phyloP scores from a whole-genome alignment of 345 rosid genomes.

The Euphorbia peplus region DNA sequence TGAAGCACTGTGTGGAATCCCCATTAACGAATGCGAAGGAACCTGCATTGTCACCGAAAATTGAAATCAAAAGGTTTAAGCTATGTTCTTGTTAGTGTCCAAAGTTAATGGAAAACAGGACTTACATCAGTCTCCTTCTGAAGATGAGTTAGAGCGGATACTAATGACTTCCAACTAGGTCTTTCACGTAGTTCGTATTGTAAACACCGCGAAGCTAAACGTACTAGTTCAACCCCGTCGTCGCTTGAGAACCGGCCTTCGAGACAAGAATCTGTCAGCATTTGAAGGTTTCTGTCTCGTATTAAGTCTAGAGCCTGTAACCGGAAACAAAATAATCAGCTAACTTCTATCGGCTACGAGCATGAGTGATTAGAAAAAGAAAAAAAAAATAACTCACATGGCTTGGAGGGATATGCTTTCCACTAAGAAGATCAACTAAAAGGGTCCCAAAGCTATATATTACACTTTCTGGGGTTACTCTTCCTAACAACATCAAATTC shows the following conservation, averaged over 20 bases:
- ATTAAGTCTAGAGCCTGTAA: slow-evolving; percentile 90
- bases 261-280: slow-evolving; percentile 87
- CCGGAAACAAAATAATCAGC: neutral
- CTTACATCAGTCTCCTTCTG: slow-evolving; percentile 80
- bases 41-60: slow-evolving; percentile 38
- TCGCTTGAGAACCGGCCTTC: slow-evolving; percentile 81
- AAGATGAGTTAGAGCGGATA: slow-evolving; percentile 76
- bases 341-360: too few species aligned
- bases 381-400: slow-evolving; percentile 50
- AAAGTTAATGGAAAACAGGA: slow-evolving; percentile 1
- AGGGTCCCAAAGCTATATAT: slow-evolving; percentile 96
- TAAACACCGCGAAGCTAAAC: slow-evolving; percentile 88
- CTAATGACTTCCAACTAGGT: slow-evolving; percentile 72
- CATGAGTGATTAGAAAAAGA: too few species aligned
- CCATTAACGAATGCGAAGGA: slow-evolving; percentile 87
- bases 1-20: slow-evolving; percentile 61
- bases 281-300: slow-evolving; percentile 82
- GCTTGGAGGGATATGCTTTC: slow-evolving; percentile 94
- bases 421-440: slow-evolving; percentile 93
- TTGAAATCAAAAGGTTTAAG: neutral
- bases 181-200: slow-evolving; percentile 93
- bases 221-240: slow-evolving; percentile 85
- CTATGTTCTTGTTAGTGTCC: neutral
- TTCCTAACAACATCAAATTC: slow-evolving; percentile 42
- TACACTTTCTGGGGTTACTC: slow-evolving; percentile 92